phyloP scores from a whole-genome alignment of 371 early-diverging fungal species.

The Apophysomyces sp. region DNA sequence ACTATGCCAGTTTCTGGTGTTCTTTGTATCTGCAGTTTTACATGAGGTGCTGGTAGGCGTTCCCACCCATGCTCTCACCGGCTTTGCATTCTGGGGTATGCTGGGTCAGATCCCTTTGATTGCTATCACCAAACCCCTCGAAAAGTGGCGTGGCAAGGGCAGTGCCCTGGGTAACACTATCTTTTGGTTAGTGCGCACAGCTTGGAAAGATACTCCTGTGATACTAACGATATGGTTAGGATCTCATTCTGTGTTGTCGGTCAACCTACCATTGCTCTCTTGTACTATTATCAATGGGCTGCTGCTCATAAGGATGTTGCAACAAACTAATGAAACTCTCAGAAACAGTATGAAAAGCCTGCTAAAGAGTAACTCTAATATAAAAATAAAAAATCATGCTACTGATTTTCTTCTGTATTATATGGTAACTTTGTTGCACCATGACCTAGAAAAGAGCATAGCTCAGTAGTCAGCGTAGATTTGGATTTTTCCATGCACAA shows the following conservation, averaged over 20 bases:
- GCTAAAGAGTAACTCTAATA: no score
- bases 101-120: constrained; percentile 88
- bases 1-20: constrained; percentile 66
- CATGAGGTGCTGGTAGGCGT: constrained; percentile 88
- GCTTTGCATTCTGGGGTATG: constrained; percentile 90
- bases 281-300: constrained; percentile 85
- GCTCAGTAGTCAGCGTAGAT: no score
- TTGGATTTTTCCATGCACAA: neutral
- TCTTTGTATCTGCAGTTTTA: constrained; percentile 79
- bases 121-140: constrained; percentile 61
- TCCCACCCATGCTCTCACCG: constrained; percentile 77
- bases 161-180: constrained; percentile 87
- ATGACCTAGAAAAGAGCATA: no score
- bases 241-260: constrained; percentile 84
- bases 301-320: constrained; percentile 29
- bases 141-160: constrained; percentile 72
- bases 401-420: no score
- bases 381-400: no score
- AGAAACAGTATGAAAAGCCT: no score
- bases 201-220: no score
- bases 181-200: constrained; percentile 80
- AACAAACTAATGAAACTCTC: neutral
- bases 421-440: no score
- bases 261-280: constrained; percentile 79
- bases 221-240: no score